Percentiles rank a stretch among this genome's conserved stretches.
phyloP scores from a whole-genome alignment of 1,139 yeast genomes.

The Saccharomycopsis crataegensis region DNA sequence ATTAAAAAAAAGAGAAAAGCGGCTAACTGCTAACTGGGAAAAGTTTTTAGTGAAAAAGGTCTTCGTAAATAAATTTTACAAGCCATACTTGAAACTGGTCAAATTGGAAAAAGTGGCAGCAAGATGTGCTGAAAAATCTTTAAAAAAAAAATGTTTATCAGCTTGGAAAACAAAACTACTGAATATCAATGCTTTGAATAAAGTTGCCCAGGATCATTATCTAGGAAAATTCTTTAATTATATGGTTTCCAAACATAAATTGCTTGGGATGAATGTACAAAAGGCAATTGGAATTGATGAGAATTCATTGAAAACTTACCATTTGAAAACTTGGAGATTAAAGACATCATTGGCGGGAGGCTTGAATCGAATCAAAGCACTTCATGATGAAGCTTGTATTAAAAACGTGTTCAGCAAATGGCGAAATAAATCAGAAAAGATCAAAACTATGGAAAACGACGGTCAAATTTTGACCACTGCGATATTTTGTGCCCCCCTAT shows the following conservation, averaged over 20 bases:
- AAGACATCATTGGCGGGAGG: not conserved
- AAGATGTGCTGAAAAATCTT: not conserved
- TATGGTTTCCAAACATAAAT: not conserved
- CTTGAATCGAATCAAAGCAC: too few species aligned
- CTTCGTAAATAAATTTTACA: constrained; percentile 7
- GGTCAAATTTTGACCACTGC: not conserved
- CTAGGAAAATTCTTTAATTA: not conserved
- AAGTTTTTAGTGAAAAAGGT: constrained; percentile 7
- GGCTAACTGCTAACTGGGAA: constrained; percentile 9
- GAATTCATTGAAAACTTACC: not conserved
- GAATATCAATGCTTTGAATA: not conserved
- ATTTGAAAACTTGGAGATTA: not conserved
- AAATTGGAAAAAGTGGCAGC: not conserved
- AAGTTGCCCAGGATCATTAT: not conserved
- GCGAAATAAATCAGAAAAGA: not conserved
- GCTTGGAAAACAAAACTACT: not conserved
- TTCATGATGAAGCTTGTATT: too few species aligned
- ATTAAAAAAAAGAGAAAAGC: constrained; percentile 4
- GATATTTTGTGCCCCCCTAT: constrained; percentile 13
- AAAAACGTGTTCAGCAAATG: too few species aligned
- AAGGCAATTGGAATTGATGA: not conserved
- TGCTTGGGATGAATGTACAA: not conserved
- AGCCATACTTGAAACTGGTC: not conserved
- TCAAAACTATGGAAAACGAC: not conserved
- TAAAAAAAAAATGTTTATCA: not conserved